These are phyloP conservation scores for Pleurotus djamor DNA, from an alignment of 768 basidiomycete species.

Conservation along the genomic window DNA sequence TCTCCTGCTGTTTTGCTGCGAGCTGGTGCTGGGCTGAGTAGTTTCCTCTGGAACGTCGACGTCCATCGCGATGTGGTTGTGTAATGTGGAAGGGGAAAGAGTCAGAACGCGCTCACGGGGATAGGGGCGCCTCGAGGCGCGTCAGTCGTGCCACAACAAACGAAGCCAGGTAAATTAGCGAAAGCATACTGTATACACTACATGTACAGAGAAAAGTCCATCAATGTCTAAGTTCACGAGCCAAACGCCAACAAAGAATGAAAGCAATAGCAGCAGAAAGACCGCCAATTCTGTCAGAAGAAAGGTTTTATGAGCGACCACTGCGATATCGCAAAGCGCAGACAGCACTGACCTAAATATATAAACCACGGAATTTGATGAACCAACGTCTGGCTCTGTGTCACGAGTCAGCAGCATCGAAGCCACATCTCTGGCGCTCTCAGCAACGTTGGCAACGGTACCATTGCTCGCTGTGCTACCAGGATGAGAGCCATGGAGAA, in stretches of 20 bases:
- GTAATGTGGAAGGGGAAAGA: too few species aligned
- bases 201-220: slow-evolving; percentile 12
- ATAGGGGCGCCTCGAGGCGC: too few species aligned
- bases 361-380: slow-evolving; percentile 72
- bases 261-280: slow-evolving; percentile 53
- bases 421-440: slow-evolving; percentile 3
- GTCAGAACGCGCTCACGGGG: too few species aligned
- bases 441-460: slow-evolving; percentile 2
- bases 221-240: slow-evolving; percentile 48
- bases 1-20: slow-evolving; percentile 17
- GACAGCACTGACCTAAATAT: slow-evolving; percentile 65
- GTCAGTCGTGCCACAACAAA: not conserved
- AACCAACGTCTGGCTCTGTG: slow-evolving; percentile 19
- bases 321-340: not conserved
- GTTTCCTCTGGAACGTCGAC: slow-evolving; percentile 15
- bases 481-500: slow-evolving; percentile 30
- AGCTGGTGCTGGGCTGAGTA: slow-evolving; percentile 19
- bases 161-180: not conserved
- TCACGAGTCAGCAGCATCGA: slow-evolving; percentile 12
- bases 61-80: slow-evolving; percentile 6
- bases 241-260: slow-evolving; percentile 50
- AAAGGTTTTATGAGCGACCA: not conserved
- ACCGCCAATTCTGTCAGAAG: slow-evolving; percentile 48
- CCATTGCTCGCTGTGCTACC: slow-evolving; percentile 11
- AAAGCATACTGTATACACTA: not conserved